phyloP scores from a whole-genome alignment of 2,329 filamentous ascomycete species.

The Tolypocladium pustulatum region DNA sequence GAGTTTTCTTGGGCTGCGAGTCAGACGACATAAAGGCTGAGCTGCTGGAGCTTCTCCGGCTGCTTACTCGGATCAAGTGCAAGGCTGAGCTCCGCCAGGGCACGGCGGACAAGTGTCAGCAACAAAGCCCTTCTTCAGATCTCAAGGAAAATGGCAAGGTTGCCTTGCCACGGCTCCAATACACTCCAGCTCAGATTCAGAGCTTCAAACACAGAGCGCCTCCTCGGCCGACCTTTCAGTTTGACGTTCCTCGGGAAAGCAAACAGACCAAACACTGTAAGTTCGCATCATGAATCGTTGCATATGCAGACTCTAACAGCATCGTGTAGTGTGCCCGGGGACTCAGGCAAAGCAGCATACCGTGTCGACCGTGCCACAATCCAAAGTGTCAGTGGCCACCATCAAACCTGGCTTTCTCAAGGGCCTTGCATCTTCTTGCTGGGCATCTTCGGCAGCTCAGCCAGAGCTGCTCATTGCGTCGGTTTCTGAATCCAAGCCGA shows the following conservation, averaged over 20 bases:
- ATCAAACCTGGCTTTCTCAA: no score
- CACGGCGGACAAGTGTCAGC: background rate
- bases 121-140: background rate
- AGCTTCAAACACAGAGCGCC: background rate
- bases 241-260: no score
- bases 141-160: conserved; percentile 1
- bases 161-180: background rate
- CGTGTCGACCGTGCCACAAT: no score
- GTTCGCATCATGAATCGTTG: no score
- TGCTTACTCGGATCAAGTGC: conserved; percentile 11
- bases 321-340: no score
- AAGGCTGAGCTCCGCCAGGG: conserved; percentile 6
- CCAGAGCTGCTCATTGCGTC: no score
- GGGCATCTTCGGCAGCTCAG: no score
- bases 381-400: no score
- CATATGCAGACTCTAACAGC: no score
- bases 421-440: background rate
- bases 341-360: no score
- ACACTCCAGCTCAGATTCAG: background rate
- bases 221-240: background rate
- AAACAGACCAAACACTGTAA: no score
- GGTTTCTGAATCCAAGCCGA: no score
- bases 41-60: conserved; percentile 10
- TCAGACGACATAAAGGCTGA: conserved; percentile 11
- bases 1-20: conserved; percentile 13